These are phyloP conservation scores for Penicillium verrucosum DNA, from an alignment of 2,329 filamentous ascomycete species.

Conservation along the genomic window DNA sequence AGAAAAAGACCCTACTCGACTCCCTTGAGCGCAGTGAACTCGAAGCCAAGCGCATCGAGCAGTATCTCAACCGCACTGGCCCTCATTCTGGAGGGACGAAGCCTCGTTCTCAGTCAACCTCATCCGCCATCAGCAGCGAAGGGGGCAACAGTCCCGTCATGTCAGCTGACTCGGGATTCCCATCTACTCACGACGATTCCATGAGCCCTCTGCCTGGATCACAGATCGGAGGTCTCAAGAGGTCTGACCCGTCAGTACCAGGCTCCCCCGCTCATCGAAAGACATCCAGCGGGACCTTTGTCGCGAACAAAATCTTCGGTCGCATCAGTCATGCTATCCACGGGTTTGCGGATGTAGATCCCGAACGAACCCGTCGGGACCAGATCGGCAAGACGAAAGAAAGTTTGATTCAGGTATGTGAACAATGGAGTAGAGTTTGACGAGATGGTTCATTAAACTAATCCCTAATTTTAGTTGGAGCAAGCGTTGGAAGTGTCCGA, in stretches of 20 bases:
- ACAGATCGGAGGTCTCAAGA: constrained; percentile 60
- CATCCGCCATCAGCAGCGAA: constrained; percentile 47
- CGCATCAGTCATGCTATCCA: constrained; percentile 93
- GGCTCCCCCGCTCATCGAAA: constrained; percentile 65
- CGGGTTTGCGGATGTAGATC: constrained; percentile 93
- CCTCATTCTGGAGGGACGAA: constrained; percentile 40
- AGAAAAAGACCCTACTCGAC: constrained; percentile 78
- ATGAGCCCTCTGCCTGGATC: constrained; percentile 65
- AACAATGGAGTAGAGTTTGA: background rate
- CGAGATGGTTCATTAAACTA: background rate
- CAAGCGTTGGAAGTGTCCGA: constrained; percentile 85
- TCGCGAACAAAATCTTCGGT: constrained; percentile 90
- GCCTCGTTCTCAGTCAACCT: constrained; percentile 64
- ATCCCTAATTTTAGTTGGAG: constrained; percentile 62
- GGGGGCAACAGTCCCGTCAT: constrained; percentile 63
- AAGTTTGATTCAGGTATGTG: constrained; percentile 61
- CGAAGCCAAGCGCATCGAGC: constrained; percentile 88
- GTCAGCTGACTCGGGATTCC: constrained; percentile 91
- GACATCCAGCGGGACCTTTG: constrained; percentile 79
- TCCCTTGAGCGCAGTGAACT: constrained; percentile 90
- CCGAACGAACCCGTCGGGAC: constrained; percentile 85
- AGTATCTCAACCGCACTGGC: constrained; percentile 70
- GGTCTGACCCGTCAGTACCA: constrained; percentile 32
- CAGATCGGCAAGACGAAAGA: constrained; percentile 95
- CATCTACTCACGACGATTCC: constrained; percentile 76